phyloP scores from a whole-genome alignment of 2,329 filamentous ascomycete genomes.

The Aphanoascus verrucosus region DNA sequence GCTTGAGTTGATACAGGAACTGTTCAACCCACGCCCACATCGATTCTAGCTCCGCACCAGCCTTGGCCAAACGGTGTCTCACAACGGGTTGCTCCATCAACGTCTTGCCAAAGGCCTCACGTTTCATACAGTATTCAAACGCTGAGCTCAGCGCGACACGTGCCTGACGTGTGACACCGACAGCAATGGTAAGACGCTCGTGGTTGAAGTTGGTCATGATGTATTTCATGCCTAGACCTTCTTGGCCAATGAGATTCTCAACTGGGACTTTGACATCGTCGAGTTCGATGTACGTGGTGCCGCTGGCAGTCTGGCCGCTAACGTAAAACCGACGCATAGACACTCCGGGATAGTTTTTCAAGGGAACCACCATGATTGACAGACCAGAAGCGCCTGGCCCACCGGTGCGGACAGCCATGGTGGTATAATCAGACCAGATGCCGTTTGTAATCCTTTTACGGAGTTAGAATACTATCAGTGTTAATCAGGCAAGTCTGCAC shows the following conservation, averaged over 20 bases:
- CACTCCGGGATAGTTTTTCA: conserved; percentile 58
- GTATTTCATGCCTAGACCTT: conserved; percentile 62
- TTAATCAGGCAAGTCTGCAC: background rate
- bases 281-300: conserved; percentile 65
- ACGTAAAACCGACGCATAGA: conserved; percentile 58
- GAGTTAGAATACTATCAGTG: background rate
- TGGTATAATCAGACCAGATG: conserved; percentile 56
- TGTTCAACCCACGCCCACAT: conserved; percentile 64
- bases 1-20: conserved; percentile 57
- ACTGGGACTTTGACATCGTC: conserved; percentile 63
- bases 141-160: conserved; percentile 50
- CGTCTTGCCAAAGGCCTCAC: conserved; percentile 57
- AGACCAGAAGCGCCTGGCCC: conserved; percentile 53
- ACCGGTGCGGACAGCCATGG: conserved; percentile 64
- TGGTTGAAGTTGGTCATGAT: conserved; percentile 76
- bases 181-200: conserved; percentile 57
- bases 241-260: conserved; percentile 57
- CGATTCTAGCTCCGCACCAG: conserved; percentile 56
- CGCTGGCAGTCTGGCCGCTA: conserved; percentile 52
- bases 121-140: conserved; percentile 53
- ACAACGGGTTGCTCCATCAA: conserved; percentile 67
- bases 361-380: conserved; percentile 57
- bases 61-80: conserved; percentile 59
- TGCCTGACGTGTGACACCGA: conserved; percentile 53
- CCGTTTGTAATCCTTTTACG: conserved; percentile 54